These are phyloP conservation scores for Sicyos edulis DNA, from an alignment of 306 rosid species.

Conservation along the genomic window DNA sequence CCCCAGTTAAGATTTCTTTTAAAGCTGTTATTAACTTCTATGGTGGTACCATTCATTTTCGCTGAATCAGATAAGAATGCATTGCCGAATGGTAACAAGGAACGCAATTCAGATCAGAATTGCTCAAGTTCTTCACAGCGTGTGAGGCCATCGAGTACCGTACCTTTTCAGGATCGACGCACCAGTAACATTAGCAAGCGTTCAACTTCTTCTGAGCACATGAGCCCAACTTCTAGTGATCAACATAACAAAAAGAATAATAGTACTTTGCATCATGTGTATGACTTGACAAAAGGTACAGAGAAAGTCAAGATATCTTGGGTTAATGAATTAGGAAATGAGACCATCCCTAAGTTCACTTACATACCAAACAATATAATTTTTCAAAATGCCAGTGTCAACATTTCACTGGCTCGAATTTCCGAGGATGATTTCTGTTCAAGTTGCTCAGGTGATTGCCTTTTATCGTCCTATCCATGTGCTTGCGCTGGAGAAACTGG, in stretches of 20 bases:
- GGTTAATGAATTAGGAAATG: slow-evolving; percentile 47
- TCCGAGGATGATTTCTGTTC: slow-evolving; percentile 76
- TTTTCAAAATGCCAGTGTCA: slow-evolving; percentile 65
- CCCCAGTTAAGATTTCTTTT: neutral
- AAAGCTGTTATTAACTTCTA: neutral
- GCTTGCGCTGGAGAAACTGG: slow-evolving; percentile 93
- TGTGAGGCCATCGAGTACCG: slow-evolving; percentile 1
- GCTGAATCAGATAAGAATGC: slow-evolving; percentile 1
- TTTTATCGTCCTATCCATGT: slow-evolving; percentile 58
- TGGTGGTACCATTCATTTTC: neutral
- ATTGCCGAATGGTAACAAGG: neutral
- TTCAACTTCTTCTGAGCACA: slow-evolving; percentile 23
- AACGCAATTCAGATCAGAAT: neutral
- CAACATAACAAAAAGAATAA: slow-evolving; percentile 26
- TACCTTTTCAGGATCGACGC: slow-evolving; percentile 15
- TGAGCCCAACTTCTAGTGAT: slow-evolving; percentile 15
- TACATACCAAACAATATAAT: slow-evolving; percentile 60
- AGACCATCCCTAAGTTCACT: slow-evolving; percentile 58
- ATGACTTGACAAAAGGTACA: slow-evolving; percentile 68
- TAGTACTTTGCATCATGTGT: slow-evolving; percentile 19
- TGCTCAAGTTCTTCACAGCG: slow-evolving; percentile 17
- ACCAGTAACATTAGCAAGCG: slow-evolving; percentile 13
- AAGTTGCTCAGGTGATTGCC: slow-evolving; percentile 66
- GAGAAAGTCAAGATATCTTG: slow-evolving; percentile 63
- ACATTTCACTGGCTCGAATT: slow-evolving; percentile 74